Percentiles rank a stretch among this genome's conserved stretches.
Evolutionary conservation across 192 early-diverging fungal species (phyloP).

Genomic region (Mortierella claussenii): DNA sequence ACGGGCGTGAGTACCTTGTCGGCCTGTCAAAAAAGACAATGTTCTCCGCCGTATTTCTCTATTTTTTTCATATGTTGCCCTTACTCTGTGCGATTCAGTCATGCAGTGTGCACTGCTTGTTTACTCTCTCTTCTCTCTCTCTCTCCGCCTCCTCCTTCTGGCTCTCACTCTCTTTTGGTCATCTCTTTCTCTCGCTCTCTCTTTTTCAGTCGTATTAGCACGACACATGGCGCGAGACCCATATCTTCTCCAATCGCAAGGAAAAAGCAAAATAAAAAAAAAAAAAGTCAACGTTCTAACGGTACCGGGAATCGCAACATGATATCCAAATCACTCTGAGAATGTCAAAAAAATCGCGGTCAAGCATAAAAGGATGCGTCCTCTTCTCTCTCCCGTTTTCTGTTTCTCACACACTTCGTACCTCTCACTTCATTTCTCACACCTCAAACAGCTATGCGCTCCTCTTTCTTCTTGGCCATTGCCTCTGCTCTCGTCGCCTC

Average conservation of each 20-base stretch:
- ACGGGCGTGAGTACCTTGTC: constrained; percentile 23
- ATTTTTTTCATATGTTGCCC: constrained; percentile 36
- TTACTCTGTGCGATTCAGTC: constrained; percentile 22
- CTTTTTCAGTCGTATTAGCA: background rate
- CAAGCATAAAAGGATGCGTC: background rate
- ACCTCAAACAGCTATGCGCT: too few relatives aligned
- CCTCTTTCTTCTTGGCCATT: constrained; percentile 29
- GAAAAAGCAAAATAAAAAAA: too few relatives aligned
- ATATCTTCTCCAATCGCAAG: too few relatives aligned
- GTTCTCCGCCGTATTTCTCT: too few relatives aligned
- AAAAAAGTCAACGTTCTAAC: too few relatives aligned
- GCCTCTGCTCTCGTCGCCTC: constrained; percentile 27
- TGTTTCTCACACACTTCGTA: background rate
- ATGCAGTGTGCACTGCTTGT: too few relatives aligned
- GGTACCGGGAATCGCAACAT: too few relatives aligned
- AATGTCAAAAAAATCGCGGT: constrained; percentile 1
- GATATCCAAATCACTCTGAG: background rate
- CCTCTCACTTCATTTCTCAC: too few relatives aligned
- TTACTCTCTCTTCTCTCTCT: too few relatives aligned
- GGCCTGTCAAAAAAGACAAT: constrained; percentile 27
- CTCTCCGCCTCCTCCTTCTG: too few relatives aligned
- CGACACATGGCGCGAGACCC: constrained; percentile 4
- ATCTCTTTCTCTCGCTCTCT: background rate
- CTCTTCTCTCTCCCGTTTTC: background rate
- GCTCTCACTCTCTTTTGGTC: too few relatives aligned